phyloP scores from a whole-genome alignment of 257 asterid species.

The Solanum arcanum region DNA sequence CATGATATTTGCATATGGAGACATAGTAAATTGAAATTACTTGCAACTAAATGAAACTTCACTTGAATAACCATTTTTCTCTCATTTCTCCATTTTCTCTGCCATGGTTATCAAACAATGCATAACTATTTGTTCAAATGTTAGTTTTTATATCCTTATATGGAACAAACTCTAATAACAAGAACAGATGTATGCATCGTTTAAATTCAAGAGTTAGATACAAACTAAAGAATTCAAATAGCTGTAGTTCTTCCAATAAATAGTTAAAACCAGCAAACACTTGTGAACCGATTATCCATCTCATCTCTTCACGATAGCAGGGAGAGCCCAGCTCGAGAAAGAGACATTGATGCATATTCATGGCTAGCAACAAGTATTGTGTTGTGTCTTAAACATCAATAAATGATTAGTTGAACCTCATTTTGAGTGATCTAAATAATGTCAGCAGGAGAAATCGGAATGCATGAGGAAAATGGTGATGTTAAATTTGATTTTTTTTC shows the following conservation, averaged over 20 bases:
- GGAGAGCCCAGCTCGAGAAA: background rate
- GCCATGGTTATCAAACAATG: background rate
- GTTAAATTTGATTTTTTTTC: background rate
- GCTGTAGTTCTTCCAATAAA: background rate
- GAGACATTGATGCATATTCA: background rate
- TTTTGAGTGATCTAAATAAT: background rate
- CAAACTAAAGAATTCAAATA: background rate
- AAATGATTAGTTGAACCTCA: background rate
- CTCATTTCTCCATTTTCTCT: background rate
- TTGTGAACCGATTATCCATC: background rate
- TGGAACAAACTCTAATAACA: background rate
- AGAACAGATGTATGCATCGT: background rate
- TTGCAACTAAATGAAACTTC: background rate
- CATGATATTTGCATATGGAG: background rate
- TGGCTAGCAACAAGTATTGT: background rate
- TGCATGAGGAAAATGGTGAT: background rate
- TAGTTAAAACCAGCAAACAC: background rate
- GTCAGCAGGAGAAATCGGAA: background rate
- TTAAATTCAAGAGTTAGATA: background rate
- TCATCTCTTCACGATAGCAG: background rate
- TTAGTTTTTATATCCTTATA: background rate
- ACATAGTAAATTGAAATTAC: background rate
- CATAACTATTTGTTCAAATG: background rate
- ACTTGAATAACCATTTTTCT: background rate
- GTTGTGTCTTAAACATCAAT: background rate